phyloP scores from a whole-genome alignment of 2,329 filamentous ascomycete species.

The Nigrospora osmanthi region DNA sequence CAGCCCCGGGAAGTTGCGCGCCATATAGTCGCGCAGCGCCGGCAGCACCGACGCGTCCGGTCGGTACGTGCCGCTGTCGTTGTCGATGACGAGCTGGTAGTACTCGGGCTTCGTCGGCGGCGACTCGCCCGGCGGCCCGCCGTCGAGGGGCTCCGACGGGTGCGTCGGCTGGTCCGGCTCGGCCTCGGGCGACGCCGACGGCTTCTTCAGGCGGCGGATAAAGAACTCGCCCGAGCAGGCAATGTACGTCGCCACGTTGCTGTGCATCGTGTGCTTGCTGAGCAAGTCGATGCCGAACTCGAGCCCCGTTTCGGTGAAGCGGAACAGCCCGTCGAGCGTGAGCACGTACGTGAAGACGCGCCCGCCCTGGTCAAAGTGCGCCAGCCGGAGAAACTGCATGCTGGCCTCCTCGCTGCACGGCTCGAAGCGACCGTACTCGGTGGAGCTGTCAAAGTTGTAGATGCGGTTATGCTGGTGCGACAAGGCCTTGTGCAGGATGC shows the following conservation, averaged over 20 bases:
- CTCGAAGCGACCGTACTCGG: slow-evolving; percentile 62
- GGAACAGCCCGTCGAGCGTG: slow-evolving; percentile 76
- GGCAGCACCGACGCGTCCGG: slow-evolving; percentile 74
- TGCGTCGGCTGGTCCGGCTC: slow-evolving; percentile 41
- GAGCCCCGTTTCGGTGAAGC: slow-evolving; percentile 92
- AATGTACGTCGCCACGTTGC: slow-evolving; percentile 83
- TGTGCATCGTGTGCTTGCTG: slow-evolving; percentile 96
- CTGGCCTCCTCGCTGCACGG: slow-evolving; percentile 64
- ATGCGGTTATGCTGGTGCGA: slow-evolving; percentile 85
- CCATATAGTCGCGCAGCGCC: slow-evolving; percentile 61
- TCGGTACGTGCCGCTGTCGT: slow-evolving; percentile 88
- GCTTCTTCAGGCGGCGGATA: slow-evolving; percentile 57
- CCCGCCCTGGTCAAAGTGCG: slow-evolving; percentile 77
- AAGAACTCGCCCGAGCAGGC: slow-evolving; percentile 94
- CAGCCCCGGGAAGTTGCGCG: slow-evolving; percentile 68
- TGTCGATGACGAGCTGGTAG: slow-evolving; percentile 90
- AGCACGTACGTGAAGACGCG: slow-evolving; percentile 89
- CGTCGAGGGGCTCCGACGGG: slow-evolving; percentile 33
- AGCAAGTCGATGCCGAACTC: slow-evolving; percentile 91
- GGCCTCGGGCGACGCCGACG: slow-evolving; percentile 32
- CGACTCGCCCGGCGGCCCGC: slow-evolving; percentile 33
- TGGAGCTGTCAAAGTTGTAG: slow-evolving; percentile 78
- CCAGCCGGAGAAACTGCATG: slow-evolving; percentile 75
- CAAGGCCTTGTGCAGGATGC: slow-evolving; percentile 73
- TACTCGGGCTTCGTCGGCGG: slow-evolving; percentile 40